Percentiles rank a stretch among this genome's conserved stretches.
phyloP scores from a whole-genome alignment of 768 basidiomycete genomes.

The Hysterangium stoloniferum region DNA sequence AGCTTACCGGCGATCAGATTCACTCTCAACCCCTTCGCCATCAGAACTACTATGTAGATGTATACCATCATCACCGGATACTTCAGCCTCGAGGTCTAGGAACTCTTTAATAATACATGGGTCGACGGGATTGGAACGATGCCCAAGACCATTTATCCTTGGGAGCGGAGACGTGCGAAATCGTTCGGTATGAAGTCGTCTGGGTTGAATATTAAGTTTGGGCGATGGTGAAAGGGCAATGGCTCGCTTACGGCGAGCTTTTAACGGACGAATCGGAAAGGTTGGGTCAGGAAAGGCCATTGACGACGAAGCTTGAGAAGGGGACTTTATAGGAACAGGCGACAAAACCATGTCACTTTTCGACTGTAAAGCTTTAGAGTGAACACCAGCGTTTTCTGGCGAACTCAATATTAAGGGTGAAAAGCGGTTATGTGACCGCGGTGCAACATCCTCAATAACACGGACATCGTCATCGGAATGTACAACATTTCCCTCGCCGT shows the following conservation, averaged over 20 bases:
- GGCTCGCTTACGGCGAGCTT: constrained; percentile 13
- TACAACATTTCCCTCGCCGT: not conserved
- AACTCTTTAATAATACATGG: constrained; percentile 22
- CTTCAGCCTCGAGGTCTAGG: constrained; percentile 63
- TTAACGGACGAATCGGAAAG: constrained; percentile 38
- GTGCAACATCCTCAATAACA: not conserved
- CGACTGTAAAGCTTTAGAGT: not conserved
- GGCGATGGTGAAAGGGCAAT: constrained; percentile 1
- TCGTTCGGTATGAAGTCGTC: not conserved
- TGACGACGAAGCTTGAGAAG: constrained; percentile 6
- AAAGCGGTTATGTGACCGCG: not conserved
- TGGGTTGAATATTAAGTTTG: not conserved
- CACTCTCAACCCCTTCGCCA: constrained; percentile 47
- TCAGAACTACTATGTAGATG: constrained; percentile 54
- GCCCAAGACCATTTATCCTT: not conserved
- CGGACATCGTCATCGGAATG: constrained; percentile 11
- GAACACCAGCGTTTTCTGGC: too few species aligned
- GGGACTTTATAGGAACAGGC: constrained; percentile 19
- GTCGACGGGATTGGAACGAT: not conserved
- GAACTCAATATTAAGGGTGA: too few species aligned
- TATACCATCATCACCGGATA: constrained; percentile 76
- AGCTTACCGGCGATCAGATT: constrained; percentile 49
- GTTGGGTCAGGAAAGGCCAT: constrained; percentile 31
- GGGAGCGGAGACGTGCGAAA: constrained; percentile 4
- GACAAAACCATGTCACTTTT: constrained; percentile 28